Evolutionary conservation across 2,329 filamentous ascomycete genomes (phyloP).

Genomic region (Fusarium aywerte): DNA sequence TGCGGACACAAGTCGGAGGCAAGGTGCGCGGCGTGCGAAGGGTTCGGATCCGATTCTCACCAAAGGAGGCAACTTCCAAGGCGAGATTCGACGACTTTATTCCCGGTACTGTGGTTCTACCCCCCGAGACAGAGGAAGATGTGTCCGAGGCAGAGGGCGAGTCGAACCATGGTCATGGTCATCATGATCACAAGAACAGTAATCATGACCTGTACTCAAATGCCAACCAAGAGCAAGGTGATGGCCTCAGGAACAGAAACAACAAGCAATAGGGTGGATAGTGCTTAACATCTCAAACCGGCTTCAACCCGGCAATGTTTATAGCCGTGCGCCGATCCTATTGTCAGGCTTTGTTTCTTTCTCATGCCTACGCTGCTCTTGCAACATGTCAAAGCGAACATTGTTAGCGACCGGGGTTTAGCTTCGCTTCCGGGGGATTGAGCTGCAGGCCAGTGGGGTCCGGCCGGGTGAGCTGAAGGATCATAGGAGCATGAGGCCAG

Average conservation of each 20-base stretch:
- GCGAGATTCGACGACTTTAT: slow-evolving; percentile 84
- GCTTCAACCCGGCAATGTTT: slow-evolving; percentile 6
- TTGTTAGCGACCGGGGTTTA: slow-evolving; percentile 14
- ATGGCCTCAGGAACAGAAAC: slow-evolving; percentile 46
- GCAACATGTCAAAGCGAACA: slow-evolving; percentile 7
- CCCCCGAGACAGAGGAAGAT: slow-evolving; percentile 67
- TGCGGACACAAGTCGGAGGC: slow-evolving; percentile 77
- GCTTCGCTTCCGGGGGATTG: slow-evolving; percentile 17
- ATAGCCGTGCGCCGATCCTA: slow-evolving; percentile 9
- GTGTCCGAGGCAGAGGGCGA: slow-evolving; percentile 40
- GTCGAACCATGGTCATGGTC: slow-evolving; percentile 54
- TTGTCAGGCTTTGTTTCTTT: background rate
- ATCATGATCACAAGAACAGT: slow-evolving; percentile 50
- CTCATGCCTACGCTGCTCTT: background rate
- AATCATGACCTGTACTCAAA: slow-evolving; percentile 34
- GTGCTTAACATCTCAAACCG: slow-evolving; percentile 3
- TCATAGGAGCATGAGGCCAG: background rate
- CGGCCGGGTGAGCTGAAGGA: slow-evolving; percentile 27
- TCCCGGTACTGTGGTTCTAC: slow-evolving; percentile 70
- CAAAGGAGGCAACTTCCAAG: slow-evolving; percentile 67
- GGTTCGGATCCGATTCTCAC: slow-evolving; percentile 85
- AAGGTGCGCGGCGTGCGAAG: slow-evolving; percentile 86
- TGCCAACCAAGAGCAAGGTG: slow-evolving; percentile 38
- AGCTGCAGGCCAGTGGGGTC: slow-evolving; percentile 24
- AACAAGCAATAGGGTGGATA: slow-evolving; percentile 45